Conservation (phyloP, 129 eudicot species). For the Heracleum sosnowskyi region DNA sequence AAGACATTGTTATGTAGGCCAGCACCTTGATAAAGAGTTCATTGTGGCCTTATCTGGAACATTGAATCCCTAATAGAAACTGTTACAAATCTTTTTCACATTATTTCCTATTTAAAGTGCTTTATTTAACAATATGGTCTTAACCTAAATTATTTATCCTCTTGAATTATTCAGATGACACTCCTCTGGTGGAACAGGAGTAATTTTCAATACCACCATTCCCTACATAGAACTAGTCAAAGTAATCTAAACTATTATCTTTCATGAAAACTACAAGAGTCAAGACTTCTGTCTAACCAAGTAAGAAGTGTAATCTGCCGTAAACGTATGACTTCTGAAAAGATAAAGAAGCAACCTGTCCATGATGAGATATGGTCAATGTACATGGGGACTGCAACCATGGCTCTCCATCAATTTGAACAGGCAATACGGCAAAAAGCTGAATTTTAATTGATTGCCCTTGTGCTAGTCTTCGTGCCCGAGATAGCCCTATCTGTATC, state of each 20-base stretch:
- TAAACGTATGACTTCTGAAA: neutral
- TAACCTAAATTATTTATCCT: neutral
- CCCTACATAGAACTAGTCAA: neutral
- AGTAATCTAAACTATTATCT: neutral
- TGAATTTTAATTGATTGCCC: conserved; percentile 84
- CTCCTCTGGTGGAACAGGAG: neutral
- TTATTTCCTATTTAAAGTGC: neutral
- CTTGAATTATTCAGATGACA: no score
- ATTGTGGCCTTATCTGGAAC: neutral
- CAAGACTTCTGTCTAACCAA: neutral
- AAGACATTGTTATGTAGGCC: neutral
- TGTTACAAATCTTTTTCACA: neutral
- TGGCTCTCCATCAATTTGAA: conserved; percentile 97
- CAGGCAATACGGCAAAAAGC: conserved; percentile 81
- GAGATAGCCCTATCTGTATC: conserved; percentile 81
- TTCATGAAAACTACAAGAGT: neutral
- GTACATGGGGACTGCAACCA: conserved; percentile 95
- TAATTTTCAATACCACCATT: neutral
- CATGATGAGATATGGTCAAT: conserved; percentile 79
- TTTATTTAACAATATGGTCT: neutral
- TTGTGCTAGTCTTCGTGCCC: conserved; percentile 95
- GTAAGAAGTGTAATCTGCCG: neutral
- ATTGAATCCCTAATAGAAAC: neutral
- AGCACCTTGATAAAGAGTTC: neutral
- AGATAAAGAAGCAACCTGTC: conserved; percentile 58